These are phyloP conservation scores for Stagonosporopsis chrysanthemi DNA, from an alignment of 2,329 filamentous ascomycete species.

Conservation along the genomic window DNA sequence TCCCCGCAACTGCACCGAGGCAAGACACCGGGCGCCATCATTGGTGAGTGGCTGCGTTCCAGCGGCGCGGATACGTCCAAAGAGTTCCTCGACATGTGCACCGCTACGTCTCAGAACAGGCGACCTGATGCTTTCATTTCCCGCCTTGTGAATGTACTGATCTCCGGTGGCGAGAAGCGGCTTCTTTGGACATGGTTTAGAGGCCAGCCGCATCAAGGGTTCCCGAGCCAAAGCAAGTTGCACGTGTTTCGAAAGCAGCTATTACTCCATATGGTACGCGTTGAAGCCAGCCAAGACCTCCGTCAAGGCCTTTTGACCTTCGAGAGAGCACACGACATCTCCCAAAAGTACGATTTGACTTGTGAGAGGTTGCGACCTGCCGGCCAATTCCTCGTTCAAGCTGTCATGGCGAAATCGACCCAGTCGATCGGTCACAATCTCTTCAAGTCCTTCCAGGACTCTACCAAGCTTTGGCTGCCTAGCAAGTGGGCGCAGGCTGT, in stretches of 20 bases:
- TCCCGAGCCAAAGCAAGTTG: constrained; percentile 17
- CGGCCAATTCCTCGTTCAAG: constrained; percentile 36
- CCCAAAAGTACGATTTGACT: constrained; percentile 20
- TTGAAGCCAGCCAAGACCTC: constrained; percentile 21
- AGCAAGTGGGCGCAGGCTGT: constrained; percentile 29
- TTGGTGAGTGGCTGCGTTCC: constrained; percentile 41
- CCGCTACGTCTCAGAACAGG: constrained; percentile 15
- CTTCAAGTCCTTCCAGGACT: constrained; percentile 38
- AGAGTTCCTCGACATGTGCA: constrained; percentile 34
- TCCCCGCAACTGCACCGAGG: constrained; percentile 13
- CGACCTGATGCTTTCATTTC: constrained; percentile 23
- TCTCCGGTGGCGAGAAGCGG: constrained; percentile 30
- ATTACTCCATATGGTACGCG: constrained; percentile 34
- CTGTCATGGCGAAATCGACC: constrained; percentile 27
- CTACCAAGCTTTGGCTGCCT: constrained; percentile 33
- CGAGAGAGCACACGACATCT: constrained; percentile 32
- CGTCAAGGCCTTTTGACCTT: constrained; percentile 34
- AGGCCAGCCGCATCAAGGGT: neutral
- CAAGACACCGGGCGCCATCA: constrained; percentile 26
- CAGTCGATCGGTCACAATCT: constrained; percentile 20
- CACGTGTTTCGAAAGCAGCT: constrained; percentile 34
- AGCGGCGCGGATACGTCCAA: constrained; percentile 40
- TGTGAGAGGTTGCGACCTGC: constrained; percentile 28
- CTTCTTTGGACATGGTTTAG: constrained; percentile 44
- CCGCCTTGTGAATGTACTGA: constrained; percentile 31